Conservation (phyloP, 2,329 filamentous ascomycete genomes). For the Exophiala xenobiotica region DNA sequence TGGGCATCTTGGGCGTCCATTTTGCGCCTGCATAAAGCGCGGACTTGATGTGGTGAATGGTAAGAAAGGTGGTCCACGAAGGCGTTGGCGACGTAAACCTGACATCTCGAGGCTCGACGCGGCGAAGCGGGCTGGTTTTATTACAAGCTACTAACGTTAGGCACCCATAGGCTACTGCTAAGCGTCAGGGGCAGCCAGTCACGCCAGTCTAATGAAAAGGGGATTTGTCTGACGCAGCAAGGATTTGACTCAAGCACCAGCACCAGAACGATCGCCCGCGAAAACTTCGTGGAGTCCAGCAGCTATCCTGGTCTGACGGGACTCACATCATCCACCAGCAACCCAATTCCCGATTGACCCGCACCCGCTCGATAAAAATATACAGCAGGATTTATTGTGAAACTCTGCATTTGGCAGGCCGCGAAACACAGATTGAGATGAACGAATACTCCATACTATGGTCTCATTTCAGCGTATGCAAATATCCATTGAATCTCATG, state of each 20-base stretch:
- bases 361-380: neutral
- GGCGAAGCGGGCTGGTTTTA: too few relatives aligned
- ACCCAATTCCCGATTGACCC: neutral
- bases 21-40: constrained; percentile 28
- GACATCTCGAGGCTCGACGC: neutral
- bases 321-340: neutral
- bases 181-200: constrained; percentile 1
- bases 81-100: neutral
- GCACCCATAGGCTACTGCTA: neutral
- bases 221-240: too few relatives aligned
- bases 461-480: constrained; percentile 3
- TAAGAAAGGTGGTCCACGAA: neutral
- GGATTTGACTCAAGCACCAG: too few relatives aligned
- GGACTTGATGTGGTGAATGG: neutral
- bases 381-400: neutral
- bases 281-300: too few relatives aligned
- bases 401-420: too few relatives aligned
- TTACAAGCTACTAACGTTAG: too few relatives aligned
- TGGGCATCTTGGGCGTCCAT: constrained; percentile 61
- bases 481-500: constrained; percentile 21
- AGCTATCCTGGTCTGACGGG: neutral
- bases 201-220: too few relatives aligned
- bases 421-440: too few relatives aligned
- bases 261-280: too few relatives aligned
- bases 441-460: too few relatives aligned